phyloP scores from a whole-genome alignment of 306 rosid genomes.

The Cicer judaicum region DNA sequence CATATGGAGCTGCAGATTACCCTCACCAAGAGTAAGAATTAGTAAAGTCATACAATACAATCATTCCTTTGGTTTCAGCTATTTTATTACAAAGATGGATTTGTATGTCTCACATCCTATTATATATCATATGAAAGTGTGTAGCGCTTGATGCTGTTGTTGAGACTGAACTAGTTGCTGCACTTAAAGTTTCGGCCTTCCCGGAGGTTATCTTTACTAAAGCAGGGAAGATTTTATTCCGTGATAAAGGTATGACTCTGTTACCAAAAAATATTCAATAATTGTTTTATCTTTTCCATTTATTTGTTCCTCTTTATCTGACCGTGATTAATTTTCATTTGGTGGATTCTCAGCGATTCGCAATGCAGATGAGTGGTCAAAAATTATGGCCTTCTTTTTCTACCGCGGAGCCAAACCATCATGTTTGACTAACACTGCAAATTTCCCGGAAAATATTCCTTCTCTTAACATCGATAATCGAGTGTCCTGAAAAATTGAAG shows the following conservation, averaged over 20 bases:
- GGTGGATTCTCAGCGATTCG: conserved; percentile 59
- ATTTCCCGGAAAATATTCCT: conserved; percentile 68
- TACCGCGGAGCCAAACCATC: conserved; percentile 82
- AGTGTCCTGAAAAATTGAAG: conserved; percentile 42
- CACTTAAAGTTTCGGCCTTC: conserved; percentile 71
- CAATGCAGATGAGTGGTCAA: conserved; percentile 81
- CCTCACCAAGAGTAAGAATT: conserved; percentile 92
- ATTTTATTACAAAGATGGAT: not conserved
- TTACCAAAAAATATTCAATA: not conserved
- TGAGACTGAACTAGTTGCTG: conserved; percentile 75
- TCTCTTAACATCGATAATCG: conserved; percentile 50
- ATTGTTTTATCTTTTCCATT: not conserved
- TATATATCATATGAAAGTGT: conserved; percentile 57
- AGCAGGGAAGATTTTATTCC: conserved; percentile 85
- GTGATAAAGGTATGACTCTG: conserved; percentile 67
- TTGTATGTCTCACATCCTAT: not conserved
- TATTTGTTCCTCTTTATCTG: conserved; percentile 5
- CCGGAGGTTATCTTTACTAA: conserved; percentile 86
- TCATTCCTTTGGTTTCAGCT: conserved; percentile 26
- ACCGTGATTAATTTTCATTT: conserved; percentile 29
- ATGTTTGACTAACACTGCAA: conserved; percentile 54
- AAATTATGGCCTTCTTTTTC: conserved; percentile 89
- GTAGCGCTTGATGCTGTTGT: conserved; percentile 88
- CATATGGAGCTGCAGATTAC: conserved; percentile 92
- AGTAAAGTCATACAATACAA: conserved; percentile 29